These are phyloP conservation scores for Aspergillus viridinutans DNA, from an alignment of 2,329 filamentous ascomycete genomes.

Conservation along the genomic window DNA sequence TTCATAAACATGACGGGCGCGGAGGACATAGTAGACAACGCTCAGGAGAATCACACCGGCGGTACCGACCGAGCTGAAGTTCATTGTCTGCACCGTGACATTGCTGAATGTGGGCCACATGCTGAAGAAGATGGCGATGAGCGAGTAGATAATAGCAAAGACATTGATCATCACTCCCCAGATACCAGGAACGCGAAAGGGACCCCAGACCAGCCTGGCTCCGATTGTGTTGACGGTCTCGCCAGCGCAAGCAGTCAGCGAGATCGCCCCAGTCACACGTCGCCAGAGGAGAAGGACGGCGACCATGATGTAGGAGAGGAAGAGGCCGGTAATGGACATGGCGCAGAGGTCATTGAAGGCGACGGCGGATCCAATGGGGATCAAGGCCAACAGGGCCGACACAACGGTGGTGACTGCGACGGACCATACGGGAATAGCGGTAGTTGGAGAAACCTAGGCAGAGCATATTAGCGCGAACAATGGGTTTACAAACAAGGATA, in stretches of 20 bases:
- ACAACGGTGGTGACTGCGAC: slow-evolving; percentile 24
- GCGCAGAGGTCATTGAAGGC: slow-evolving; percentile 50
- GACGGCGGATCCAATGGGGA: slow-evolving; percentile 49
- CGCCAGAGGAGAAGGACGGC: slow-evolving; percentile 42
- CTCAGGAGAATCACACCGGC: slow-evolving; percentile 37
- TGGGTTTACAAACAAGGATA: background rate
- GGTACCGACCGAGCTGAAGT: slow-evolving; percentile 45
- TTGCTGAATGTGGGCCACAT: slow-evolving; percentile 41
- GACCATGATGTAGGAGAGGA: slow-evolving; percentile 48
- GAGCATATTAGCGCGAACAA: background rate
- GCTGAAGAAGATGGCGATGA: slow-evolving; percentile 44
- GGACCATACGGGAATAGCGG: slow-evolving; percentile 24
- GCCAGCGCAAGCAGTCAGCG: slow-evolving; percentile 24
- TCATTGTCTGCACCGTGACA: slow-evolving; percentile 44
- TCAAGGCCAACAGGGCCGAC: slow-evolving; percentile 40
- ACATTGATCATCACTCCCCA: slow-evolving; percentile 42
- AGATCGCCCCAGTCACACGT: slow-evolving; percentile 31
- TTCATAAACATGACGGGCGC: slow-evolving; percentile 32
- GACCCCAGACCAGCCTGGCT: slow-evolving; percentile 19
- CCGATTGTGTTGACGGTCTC: slow-evolving; percentile 19
- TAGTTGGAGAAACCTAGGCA: slow-evolving; percentile 1
- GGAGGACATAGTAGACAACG: slow-evolving; percentile 37
- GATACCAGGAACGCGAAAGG: slow-evolving; percentile 35
- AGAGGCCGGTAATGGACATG: slow-evolving; percentile 43
- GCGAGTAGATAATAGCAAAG: slow-evolving; percentile 40